Evolutionary conservation across 192 early-diverging fungal species (phyloP).

Genomic region (Coemansia sp.): DNA sequence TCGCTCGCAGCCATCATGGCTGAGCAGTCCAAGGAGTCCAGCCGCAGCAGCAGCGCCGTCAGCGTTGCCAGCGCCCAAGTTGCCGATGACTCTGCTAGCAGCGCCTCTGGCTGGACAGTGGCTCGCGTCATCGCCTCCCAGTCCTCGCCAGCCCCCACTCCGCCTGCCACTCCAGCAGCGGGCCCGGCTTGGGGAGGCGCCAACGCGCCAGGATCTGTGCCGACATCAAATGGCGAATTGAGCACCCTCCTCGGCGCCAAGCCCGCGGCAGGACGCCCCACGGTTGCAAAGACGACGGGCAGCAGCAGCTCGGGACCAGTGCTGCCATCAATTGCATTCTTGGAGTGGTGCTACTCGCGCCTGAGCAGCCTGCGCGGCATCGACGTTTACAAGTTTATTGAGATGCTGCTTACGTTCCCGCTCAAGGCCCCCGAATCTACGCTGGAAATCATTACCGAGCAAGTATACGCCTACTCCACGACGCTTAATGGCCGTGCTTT

Average conservation of each 20-base stretch:
- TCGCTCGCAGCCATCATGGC: constrained; percentile 51
- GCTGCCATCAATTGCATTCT: constrained; percentile 67
- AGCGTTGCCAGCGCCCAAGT: neutral
- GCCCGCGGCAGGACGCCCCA: neutral
- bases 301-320: constrained; percentile 10
- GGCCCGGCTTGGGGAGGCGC: constrained; percentile 2
- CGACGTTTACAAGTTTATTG: constrained; percentile 70
- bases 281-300: constrained; percentile 14
- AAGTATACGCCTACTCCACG: constrained; percentile 73
- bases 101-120: neutral
- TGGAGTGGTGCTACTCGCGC: constrained; percentile 71
- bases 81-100: neutral
- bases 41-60: neutral
- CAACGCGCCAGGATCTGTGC: neutral
- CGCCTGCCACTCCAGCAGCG: constrained; percentile 6
- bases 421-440: constrained; percentile 64
- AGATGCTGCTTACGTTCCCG: constrained; percentile 78
- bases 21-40: constrained; percentile 41
- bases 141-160: neutral
- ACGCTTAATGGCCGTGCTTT: constrained; percentile 76
- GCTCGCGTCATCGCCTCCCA: constrained; percentile 1
- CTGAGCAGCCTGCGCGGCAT: constrained; percentile 66
- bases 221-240: neutral
- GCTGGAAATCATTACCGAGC: constrained; percentile 76
- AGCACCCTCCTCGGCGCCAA: neutral